Base-by-base conservation (phyloP, 768 basidiomycete species). In the Suillus plorans region DNA sequence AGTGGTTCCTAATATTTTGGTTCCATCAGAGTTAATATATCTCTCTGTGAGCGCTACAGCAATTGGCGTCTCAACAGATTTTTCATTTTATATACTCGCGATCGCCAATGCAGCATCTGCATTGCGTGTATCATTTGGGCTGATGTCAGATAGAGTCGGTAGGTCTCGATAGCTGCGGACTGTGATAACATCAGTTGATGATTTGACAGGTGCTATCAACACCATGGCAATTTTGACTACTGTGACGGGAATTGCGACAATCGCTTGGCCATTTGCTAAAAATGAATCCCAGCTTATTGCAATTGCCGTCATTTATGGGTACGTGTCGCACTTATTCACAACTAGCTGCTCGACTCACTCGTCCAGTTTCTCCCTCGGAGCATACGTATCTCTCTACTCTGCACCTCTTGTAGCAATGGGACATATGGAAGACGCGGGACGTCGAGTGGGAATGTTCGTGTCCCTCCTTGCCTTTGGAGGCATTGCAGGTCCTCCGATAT, bases 401-500 rank as follows among this genome's bases (percentile, higher is more conserved):
- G 81, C 82, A 22, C 90, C 91, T 1, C 80, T 85, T 42, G 84
- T 89, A 69, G 79, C 83, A 13, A 80, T 92, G 73, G 90, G 36
- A 37, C 7, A 37, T 10, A 37, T 37, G 2, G 77, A 77, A 13
- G 89, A 92, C 62, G 81, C 90, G 0, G 91, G 91, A 4, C 79
- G 87, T 28, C 79, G 91, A 18, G 76, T 83, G 0, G 90, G 91
- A 12, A 86, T 90, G 80, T 85, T 84, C 64, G 78, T 88, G 73
- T 88, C 82, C 37, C 80, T 89, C 60, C 62, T 85, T 28, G 81
- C 90, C 0, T 45, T 91, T n/a, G 89, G 89, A 9, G 88, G 86
- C 0, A 77, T 92, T 4, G 82, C 80, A 0, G 91, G 91, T 0
- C 88, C 89, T 2, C 91, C 91, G 0, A 88, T 91, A 65, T 89